Evolutionary conservation across 2,329 filamentous ascomycete genomes (phyloP).

Genomic region (Aspergillus sp.): DNA sequence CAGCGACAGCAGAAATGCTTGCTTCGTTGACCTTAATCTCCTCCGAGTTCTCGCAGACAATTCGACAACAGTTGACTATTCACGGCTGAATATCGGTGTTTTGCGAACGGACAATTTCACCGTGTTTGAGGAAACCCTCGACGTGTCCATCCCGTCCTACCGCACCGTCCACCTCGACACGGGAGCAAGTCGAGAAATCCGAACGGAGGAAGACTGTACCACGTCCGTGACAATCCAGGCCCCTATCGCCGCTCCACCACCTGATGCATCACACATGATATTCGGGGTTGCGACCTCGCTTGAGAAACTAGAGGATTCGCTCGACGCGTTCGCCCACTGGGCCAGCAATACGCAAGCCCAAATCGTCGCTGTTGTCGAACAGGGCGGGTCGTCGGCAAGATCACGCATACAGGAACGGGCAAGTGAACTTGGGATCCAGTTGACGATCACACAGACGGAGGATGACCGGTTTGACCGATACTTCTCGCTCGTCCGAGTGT

Average conservation of each 20-base stretch:
- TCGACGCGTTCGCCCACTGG: conserved; percentile 54
- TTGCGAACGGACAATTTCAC: conserved; percentile 19
- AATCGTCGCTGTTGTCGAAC: conserved; percentile 51
- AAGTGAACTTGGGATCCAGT: conserved; percentile 39
- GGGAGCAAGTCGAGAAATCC: conserved; percentile 18
- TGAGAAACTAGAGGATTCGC: conserved; percentile 47
- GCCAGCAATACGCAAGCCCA: conserved; percentile 48
- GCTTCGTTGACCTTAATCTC: conserved; percentile 19
- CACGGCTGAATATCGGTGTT: conserved; percentile 20
- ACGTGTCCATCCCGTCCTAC: conserved; percentile 13
- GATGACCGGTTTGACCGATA: conserved; percentile 46
- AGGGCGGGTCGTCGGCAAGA: conserved; percentile 20
- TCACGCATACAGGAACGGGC: conserved; percentile 22
- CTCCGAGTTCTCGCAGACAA: conserved; percentile 17
- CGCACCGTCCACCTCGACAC: conserved; percentile 21
- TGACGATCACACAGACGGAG: conserved; percentile 22
- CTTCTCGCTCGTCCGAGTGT: conserved; percentile 50
- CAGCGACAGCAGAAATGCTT: conserved; percentile 4
- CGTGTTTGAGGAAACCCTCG: conserved; percentile 15
- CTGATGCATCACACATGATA: conserved; percentile 47
- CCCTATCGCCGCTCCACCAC: conserved; percentile 11
- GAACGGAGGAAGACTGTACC: conserved; percentile 14
- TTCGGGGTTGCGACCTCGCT: conserved; percentile 56
- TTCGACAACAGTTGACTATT: conserved; percentile 15
- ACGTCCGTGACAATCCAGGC: conserved; percentile 19